Percentiles rank a stretch among this genome's conserved stretches.
Evolutionary conservation across 106 monocot species (phyloP).

Genomic region (Narthecium ossifragum): DNA sequence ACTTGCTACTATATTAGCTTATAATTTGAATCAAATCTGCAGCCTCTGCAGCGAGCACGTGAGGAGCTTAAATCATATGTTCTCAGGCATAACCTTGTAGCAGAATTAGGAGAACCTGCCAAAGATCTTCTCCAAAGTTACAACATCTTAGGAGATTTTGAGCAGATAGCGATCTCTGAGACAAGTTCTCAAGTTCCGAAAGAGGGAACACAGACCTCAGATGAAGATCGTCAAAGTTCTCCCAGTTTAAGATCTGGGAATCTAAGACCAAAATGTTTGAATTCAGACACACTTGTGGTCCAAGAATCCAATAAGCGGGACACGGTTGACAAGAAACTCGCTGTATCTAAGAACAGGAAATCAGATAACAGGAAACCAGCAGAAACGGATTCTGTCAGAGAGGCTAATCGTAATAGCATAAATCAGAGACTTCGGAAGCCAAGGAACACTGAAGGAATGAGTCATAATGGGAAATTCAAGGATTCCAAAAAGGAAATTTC

Average conservation of each 20-base stretch:
- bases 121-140: conserved; percentile 61
- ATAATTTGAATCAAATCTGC: conserved; percentile 10
- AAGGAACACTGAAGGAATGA: conserved; percentile 16
- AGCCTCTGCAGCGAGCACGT: conserved; percentile 59
- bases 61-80: conserved; percentile 81
- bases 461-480: conserved; percentile 9
- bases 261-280: conserved; percentile 46
- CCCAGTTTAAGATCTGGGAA: conserved; percentile 14
- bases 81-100: conserved; percentile 33
- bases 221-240: conserved; percentile 11
- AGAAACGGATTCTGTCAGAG: neutral
- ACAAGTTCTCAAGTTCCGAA: conserved; percentile 10
- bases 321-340: conserved; percentile 6
- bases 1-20: no score
- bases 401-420: no score
- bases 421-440: conserved; percentile 28
- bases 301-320: conserved; percentile 12
- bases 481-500: conserved; percentile 8
- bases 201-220: conserved; percentile 14
- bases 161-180: conserved; percentile 29
- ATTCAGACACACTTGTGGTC: conserved; percentile 14
- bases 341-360: conserved; percentile 15
- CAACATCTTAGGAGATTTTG: conserved; percentile 51
- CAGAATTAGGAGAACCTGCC: conserved; percentile 38
- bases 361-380: conserved; percentile 11